phyloP scores from a whole-genome alignment of 73 alveolate genomes.

The Durusdinium trenchii region DNA sequence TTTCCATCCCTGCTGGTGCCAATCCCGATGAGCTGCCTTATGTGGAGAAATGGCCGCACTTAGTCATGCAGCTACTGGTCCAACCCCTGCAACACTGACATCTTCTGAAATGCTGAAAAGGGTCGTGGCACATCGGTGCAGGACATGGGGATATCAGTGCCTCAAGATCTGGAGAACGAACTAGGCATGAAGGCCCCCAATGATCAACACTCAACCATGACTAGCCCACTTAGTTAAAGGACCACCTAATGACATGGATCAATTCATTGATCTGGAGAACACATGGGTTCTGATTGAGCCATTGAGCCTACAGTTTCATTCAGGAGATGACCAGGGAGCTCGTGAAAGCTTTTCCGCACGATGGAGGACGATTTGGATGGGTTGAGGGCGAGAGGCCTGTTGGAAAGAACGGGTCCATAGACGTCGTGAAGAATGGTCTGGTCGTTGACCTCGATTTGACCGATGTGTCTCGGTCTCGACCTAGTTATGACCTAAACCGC shows the following conservation, averaged over 20 bases:
- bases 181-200: too few relatives aligned
- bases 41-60: conserved; percentile 26
- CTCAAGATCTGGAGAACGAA: too few relatives aligned
- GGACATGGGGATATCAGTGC: neutral
- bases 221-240: too few relatives aligned
- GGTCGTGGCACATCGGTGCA: neutral
- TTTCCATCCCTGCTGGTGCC: conserved; percentile 77
- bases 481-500: neutral
- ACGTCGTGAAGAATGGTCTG: neutral
- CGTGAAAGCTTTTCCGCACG: conserved; percentile 68
- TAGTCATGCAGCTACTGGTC: neutral
- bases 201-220: too few relatives aligned
- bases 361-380: conserved; percentile 14
- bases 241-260: too few relatives aligned
- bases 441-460: neutral
- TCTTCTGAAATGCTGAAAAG: neutral
- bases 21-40: conserved; percentile 90
- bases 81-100: neutral
- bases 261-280: neutral
- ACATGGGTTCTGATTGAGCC: neutral
- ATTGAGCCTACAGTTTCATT: neutral
- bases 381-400: neutral
- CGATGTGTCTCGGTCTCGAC: neutral
- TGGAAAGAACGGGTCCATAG: neutral
- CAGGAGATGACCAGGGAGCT: conserved; percentile 92